These are phyloP conservation scores for Saccharomycopsis hybrid DNA, from an alignment of 1,139 yeast genomes.

Conservation along the genomic window DNA sequence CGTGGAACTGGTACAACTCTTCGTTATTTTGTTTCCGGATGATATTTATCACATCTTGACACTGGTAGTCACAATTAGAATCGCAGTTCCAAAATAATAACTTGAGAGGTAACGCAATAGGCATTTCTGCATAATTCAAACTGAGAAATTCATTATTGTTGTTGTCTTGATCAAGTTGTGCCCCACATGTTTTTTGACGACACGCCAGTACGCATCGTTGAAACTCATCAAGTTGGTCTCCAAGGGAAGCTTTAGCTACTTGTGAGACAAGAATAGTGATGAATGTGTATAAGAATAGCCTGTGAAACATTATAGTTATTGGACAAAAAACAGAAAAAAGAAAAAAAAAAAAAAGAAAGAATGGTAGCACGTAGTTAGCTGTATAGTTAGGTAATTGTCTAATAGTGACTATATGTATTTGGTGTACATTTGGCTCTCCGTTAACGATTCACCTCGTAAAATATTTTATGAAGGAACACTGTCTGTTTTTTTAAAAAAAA, in stretches of 20 bases:
- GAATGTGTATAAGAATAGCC: too few species aligned
- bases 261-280: too few species aligned
- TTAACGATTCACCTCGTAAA: too few species aligned
- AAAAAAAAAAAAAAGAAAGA: too few species aligned
- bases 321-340: too few species aligned
- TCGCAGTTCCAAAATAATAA: slow-evolving; percentile 71
- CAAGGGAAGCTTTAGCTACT: slow-evolving; percentile 50
- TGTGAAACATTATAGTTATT: too few species aligned
- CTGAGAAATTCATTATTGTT: slow-evolving; percentile 23
- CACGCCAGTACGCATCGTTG: slow-evolving; percentile 61
- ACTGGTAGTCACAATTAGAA: slow-evolving; percentile 84
- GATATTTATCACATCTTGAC: slow-evolving; percentile 69
- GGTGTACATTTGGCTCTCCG: too few species aligned
- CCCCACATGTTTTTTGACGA: slow-evolving; percentile 31
- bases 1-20: slow-evolving; percentile 79
- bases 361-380: too few species aligned
- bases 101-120: slow-evolving; percentile 39
- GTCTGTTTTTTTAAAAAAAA: too few species aligned
- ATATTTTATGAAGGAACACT: too few species aligned
- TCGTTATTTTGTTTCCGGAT: slow-evolving; percentile 41
- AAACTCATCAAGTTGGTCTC: slow-evolving; percentile 72
- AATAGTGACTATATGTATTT: too few species aligned
- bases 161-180: slow-evolving; percentile 22
- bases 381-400: too few species aligned
- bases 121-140: slow-evolving; percentile 33